Percentiles rank a stretch among this genome's conserved stretches.
Conservation (phyloP, 495 filamentous ascomycete genomes). For the Neurospora pannonica region DNA sequence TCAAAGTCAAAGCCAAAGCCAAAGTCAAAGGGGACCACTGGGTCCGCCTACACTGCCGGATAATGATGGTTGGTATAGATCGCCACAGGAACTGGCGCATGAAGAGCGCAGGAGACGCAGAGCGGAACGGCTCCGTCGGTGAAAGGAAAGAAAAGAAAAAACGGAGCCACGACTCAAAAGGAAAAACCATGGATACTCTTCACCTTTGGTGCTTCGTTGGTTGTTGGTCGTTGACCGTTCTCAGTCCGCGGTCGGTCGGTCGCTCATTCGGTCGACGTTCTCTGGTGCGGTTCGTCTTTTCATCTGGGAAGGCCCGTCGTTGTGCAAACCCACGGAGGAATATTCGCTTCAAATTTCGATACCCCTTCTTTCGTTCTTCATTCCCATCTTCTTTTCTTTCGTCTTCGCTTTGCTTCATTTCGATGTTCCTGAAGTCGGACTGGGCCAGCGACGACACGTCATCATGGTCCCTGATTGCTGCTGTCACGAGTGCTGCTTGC, state of each 20-base stretch:
- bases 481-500: not conserved
- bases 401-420: not conserved
- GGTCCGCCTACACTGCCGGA: not conserved
- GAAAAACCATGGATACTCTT: not conserved
- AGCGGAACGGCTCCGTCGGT: not conserved
- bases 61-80: not conserved
- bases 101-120: not conserved
- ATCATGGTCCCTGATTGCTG: not conserved
- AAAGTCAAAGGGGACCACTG: not conserved
- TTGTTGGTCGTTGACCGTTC: not conserved
- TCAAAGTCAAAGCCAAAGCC: not conserved
- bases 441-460: not conserved
- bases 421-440: not conserved
- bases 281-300: not conserved
- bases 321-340: not conserved
- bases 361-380: not conserved
- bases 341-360: not conserved
- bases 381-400: not conserved
- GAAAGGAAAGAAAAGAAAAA: not conserved
- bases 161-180: not conserved
- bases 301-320: not conserved
- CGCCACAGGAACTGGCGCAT: not conserved
- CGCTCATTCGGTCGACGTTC: not conserved
- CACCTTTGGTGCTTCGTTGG: not conserved
- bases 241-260: not conserved